Conservation (phyloP, 2,329 filamentous ascomycete species). For the Sporothrix mexicana region DNA sequence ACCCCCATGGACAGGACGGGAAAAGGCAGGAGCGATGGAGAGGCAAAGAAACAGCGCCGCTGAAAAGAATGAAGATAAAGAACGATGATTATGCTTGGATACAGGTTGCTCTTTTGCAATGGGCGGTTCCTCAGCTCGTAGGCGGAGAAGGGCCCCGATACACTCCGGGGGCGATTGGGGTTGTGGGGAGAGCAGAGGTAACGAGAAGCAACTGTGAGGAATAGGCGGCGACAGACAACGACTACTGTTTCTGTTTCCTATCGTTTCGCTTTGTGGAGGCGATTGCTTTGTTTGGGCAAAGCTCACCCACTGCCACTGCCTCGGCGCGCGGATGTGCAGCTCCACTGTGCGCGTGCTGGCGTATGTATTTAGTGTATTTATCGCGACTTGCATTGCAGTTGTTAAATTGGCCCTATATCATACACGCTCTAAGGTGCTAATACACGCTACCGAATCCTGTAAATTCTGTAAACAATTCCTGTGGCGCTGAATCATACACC, state of each 20-base stretch:
- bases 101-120: not conserved
- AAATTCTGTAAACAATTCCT: not conserved
- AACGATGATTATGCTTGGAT: not conserved
- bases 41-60: not conserved
- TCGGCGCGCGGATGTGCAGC: constrained; percentile 27
- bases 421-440: not conserved
- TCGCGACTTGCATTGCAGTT: constrained; percentile 13
- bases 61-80: not conserved
- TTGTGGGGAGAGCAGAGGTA: constrained; percentile 7
- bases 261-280: constrained; percentile 1
- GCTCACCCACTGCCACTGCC: constrained; percentile 23
- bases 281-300: constrained; percentile 15
- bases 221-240: not conserved
- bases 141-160: constrained; percentile 26
- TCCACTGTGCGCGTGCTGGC: constrained; percentile 5
- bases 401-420: constrained; percentile 18
- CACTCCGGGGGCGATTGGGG: constrained; percentile 20
- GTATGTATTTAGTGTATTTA: not conserved
- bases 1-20: constrained; percentile 9
- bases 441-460: not conserved
- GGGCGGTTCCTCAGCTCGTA: constrained; percentile 22
- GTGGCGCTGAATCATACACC: constrained; percentile 24
- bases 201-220: not conserved
- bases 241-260: not conserved
- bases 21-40: constrained; percentile 8